Base-by-base conservation (phyloP, 805 yeast species). In the Sungouiella blattae region DNA sequence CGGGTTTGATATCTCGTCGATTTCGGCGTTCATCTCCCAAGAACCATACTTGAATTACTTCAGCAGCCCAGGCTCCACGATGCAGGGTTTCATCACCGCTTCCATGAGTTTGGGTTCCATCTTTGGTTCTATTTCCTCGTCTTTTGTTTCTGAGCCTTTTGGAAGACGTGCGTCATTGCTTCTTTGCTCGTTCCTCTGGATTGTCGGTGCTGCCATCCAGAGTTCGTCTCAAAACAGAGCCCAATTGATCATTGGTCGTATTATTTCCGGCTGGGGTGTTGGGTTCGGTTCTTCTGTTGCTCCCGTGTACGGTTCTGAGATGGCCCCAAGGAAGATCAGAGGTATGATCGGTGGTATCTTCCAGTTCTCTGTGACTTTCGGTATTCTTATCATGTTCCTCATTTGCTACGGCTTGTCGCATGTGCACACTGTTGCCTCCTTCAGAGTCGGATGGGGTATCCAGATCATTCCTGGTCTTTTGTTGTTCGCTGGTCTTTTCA, bases 61-160 rank as follows among this genome's bases (percentile, higher is more conserved):
- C 60, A 45, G 71, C 40, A 34, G 57, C 27, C 87, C 89, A 4
- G 55, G 63, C 24, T 67, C 87, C 1, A 53, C 69, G 2, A 52
- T 64, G 27, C 93, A 85, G 57, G 94, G 94, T 18, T 71, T 84
- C 37, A 75, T 86, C 43, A 82, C 87, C 11, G 79, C 87, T 3
- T 62, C 87, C 5, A 83, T 80, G 78, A 77, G 93, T 13, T 78
- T 80, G 44, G 95, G 95, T 24, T 85, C 87, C 0, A 73, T 83
- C 44, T 49, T 80, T 36, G 91, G 91, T 11, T 79, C 88, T 30
- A 55, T 83, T 33, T 52, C 53, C 6, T 58, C 55, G 18, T 35
- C 46, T 1, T 44, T 44, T 12, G 37, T 44, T 11, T 40, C 46
- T 9, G 51, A 47, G 36, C 47, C 49, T 16, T 44, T 47, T 18